Conservation (phyloP, 345 rosid species). For the Trapa bicornis region DNA sequence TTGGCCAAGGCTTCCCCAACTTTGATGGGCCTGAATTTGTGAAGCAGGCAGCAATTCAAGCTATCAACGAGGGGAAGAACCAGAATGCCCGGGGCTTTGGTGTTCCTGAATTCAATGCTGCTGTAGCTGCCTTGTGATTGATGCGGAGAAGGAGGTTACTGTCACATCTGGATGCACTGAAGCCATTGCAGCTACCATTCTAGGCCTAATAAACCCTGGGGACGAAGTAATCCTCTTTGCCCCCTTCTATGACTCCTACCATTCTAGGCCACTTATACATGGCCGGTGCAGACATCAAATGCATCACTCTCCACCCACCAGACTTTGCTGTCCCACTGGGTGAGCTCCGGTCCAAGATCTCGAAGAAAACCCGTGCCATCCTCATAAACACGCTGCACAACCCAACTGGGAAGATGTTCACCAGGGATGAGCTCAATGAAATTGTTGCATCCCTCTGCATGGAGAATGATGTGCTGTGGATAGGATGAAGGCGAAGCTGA, state of each 20-base stretch:
- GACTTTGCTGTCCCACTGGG: slow-evolving; percentile 59
- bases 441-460: slow-evolving; percentile 64
- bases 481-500: slow-evolving; percentile 82
- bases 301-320: slow-evolving; percentile 75
- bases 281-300: slow-evolving; percentile 77
- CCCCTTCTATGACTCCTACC: slow-evolving; percentile 81
- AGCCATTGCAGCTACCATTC: slow-evolving; percentile 81
- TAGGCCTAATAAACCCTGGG: slow-evolving; percentile 85
- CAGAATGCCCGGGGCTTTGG: slow-evolving; percentile 94
- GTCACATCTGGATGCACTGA: slow-evolving; percentile 94
- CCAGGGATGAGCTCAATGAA: slow-evolving; percentile 48
- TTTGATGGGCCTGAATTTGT: slow-evolving; percentile 95
- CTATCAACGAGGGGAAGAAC: slow-evolving; percentile 77
- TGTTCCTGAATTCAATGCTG: slow-evolving; percentile 54
- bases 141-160: slow-evolving; percentile 81
- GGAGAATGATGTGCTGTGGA: slow-evolving; percentile 79
- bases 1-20: slow-evolving; percentile 96
- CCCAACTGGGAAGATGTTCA: slow-evolving; percentile 94
- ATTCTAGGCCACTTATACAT: slow-evolving; percentile 81
- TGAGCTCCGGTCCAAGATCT: slow-evolving; percentile 57
- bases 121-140: slow-evolving; percentile 58
- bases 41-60: slow-evolving; percentile 88
- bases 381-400: slow-evolving; percentile 87
- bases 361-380: slow-evolving; percentile 67
- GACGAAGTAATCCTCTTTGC: slow-evolving; percentile 91